Percentiles rank a stretch among this genome's conserved stretches.
phyloP scores from a whole-genome alignment of 2,329 filamentous ascomycete species.

The Thielaviopsis musarum region DNA sequence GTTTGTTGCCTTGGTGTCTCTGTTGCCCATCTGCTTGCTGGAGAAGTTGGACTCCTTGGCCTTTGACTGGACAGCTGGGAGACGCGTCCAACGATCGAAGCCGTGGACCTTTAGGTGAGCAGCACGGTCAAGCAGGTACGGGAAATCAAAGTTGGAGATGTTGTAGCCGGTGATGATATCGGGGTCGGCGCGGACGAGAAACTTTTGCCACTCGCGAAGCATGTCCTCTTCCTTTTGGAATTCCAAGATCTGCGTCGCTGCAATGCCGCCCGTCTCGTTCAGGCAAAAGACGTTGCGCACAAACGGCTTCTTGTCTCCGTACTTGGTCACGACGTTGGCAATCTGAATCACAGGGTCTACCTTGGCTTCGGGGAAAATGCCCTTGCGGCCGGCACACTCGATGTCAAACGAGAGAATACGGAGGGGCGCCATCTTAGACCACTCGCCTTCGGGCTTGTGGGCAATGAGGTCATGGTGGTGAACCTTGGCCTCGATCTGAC shows the following conservation, averaged over 20 bases:
- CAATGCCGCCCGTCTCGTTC: conserved; percentile 80
- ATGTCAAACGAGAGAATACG: conserved; percentile 95
- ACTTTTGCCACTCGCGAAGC: conserved; percentile 84
- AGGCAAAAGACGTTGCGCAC: conserved; percentile 92
- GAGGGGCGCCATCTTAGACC: conserved; percentile 94
- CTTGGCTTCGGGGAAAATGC: conserved; percentile 86
- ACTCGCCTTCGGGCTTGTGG: conserved; percentile 79
- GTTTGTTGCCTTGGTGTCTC: conserved; percentile 86
- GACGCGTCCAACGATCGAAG: conserved; percentile 78
- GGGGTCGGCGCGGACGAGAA: conserved; percentile 76
- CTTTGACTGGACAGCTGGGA: conserved; percentile 53
- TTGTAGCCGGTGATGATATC: conserved; percentile 99
- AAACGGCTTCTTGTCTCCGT: conserved; percentile 91
- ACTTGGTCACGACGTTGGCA: conserved; percentile 84
- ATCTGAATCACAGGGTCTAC: conserved; percentile 95
- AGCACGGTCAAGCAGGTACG: conserved; percentile 80
- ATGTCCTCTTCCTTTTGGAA: conserved; percentile 72
- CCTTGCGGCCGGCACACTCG: conserved; percentile 93
- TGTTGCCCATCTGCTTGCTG: conserved; percentile 95
- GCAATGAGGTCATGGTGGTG: conserved; percentile 71
- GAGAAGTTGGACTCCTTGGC: conserved; percentile 74
- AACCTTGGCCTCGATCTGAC: conserved; percentile 84
- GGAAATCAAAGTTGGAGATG: conserved; percentile 96
- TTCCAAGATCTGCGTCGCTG: conserved; percentile 82
- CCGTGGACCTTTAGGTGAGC: conserved; percentile 61